phyloP scores from a whole-genome alignment of 2,329 filamentous ascomycete species.

The Colletotrichum sp. region DNA sequence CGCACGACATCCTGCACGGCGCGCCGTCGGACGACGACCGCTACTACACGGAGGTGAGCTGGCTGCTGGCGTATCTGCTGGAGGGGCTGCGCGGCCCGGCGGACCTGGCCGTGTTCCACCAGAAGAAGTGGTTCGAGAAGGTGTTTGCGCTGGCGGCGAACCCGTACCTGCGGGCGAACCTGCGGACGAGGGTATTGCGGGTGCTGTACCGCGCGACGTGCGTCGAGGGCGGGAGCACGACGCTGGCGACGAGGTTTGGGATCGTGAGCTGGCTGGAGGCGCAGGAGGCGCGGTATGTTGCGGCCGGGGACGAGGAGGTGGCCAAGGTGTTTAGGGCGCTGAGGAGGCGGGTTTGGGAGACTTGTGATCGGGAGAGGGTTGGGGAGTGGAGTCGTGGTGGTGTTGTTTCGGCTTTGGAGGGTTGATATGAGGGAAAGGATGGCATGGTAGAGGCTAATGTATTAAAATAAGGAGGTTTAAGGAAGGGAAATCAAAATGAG shows the following conservation, averaged over 20 bases:
- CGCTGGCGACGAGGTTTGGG: slow-evolving; percentile 79
- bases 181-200: slow-evolving; percentile 64
- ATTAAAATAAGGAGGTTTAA: neutral
- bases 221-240: slow-evolving; percentile 76
- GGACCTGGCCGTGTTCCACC: slow-evolving; percentile 68
- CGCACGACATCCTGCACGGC: slow-evolving; percentile 64
- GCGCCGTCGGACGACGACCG: slow-evolving; percentile 75
- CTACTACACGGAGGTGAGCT: slow-evolving; percentile 75
- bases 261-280: slow-evolving; percentile 77
- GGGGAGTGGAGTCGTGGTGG: slow-evolving; percentile 68
- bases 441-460: neutral
- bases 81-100: slow-evolving; percentile 65
- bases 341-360: slow-evolving; percentile 64
- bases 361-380: slow-evolving; percentile 71
- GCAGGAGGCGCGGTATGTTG: slow-evolving; percentile 52
- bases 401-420: slow-evolving; percentile 21
- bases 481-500: neutral
- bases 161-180: slow-evolving; percentile 63
- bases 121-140: slow-evolving; percentile 74
- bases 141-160: slow-evolving; percentile 73
- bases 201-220: slow-evolving; percentile 72
- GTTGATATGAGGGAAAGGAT: neutral
- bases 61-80: slow-evolving; percentile 75
- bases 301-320: slow-evolving; percentile 39
- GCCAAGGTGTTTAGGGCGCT: slow-evolving; percentile 58